A percentile compares a stretch with the other conserved stretches of the same genome.
These are phyloP conservation scores for Alisma plantagoaquatica DNA, from an alignment of 106 monocot genomes.

Conservation along the genomic window DNA sequence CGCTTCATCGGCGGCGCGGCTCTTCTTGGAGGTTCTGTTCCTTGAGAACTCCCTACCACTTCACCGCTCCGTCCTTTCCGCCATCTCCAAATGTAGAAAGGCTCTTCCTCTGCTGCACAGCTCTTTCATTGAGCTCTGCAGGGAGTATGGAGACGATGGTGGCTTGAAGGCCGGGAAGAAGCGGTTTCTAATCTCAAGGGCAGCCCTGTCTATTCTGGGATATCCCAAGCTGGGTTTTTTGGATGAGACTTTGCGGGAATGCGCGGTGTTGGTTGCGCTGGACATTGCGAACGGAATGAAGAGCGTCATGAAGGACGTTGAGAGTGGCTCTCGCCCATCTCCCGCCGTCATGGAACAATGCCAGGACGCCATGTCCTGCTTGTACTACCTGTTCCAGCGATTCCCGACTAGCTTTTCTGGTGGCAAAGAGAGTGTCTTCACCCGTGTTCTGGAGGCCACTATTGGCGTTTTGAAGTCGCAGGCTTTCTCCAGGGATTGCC, in stretches of 20 bases:
- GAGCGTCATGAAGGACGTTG: constrained; percentile 39
- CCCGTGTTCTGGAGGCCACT: constrained; percentile 30
- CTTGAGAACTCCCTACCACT: constrained; percentile 93
- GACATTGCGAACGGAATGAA: constrained; percentile 54
- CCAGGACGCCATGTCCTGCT: constrained; percentile 97
- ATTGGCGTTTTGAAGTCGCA: constrained; percentile 57
- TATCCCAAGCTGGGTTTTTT: constrained; percentile 86
- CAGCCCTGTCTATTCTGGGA: constrained; percentile 62
- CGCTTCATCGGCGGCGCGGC: constrained; percentile 20
- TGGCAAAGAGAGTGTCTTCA: constrained; percentile 23
- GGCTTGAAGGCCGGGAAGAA: constrained; percentile 38
- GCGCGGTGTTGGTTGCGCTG: constrained; percentile 42
- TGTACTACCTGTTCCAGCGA: constrained; percentile 88
- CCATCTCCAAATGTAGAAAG: constrained; percentile 45
- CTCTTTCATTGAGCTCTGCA: constrained; percentile 45
- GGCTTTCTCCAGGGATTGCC: constrained; percentile 87
- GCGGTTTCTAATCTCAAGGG: constrained; percentile 62
- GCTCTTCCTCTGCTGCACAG: constrained; percentile 28
- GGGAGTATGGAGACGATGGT: constrained; percentile 26
- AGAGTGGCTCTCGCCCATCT: constrained; percentile 57
- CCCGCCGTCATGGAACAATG: constrained; percentile 93
- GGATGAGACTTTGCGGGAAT: constrained; percentile 52
- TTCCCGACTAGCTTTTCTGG: constrained; percentile 51
- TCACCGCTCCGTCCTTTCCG: constrained; percentile 85
- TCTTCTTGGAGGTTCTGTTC: constrained; percentile 77